These are phyloP conservation scores for Candida anglica DNA, from an alignment of 805 yeast species.

Conservation along the genomic window DNA sequence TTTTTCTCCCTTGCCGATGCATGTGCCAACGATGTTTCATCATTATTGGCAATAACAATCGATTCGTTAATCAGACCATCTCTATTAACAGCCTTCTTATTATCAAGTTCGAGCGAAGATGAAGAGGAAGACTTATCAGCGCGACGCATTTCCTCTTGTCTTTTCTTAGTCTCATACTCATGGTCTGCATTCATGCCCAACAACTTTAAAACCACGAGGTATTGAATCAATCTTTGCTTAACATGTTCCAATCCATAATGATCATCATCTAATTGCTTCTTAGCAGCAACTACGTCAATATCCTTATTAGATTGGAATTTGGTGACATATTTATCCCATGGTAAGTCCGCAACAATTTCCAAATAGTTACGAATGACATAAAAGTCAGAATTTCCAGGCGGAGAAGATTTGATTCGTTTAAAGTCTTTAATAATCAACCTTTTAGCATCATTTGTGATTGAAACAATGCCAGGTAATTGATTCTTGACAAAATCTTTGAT, in stretches of 20 bases:
- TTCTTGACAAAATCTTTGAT: constrained; percentile 35
- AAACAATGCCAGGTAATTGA: constrained; percentile 29
- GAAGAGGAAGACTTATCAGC: neutral
- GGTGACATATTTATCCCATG: constrained; percentile 46
- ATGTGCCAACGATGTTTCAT: constrained; percentile 25
- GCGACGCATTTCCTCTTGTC: neutral
- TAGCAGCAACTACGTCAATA: constrained; percentile 45
- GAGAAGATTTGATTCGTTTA: constrained; percentile 51
- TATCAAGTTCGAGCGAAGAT: no score
- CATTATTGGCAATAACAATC: constrained; percentile 33
- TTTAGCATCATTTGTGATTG: constrained; percentile 35
- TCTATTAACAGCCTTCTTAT: constrained; percentile 1
- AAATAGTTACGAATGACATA: constrained; percentile 63
- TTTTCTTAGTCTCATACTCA: constrained; percentile 9
- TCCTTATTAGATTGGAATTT: constrained; percentile 34
- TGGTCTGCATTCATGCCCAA: constrained; percentile 36
- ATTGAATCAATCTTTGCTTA: constrained; percentile 72
- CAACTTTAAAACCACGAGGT: constrained; percentile 72
- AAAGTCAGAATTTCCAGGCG: constrained; percentile 57
- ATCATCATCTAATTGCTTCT: constrained; percentile 34
- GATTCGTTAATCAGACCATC: constrained; percentile 5
- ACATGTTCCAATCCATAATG: constrained; percentile 40
- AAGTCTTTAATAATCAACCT: constrained; percentile 45
- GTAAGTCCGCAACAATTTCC: constrained; percentile 62
- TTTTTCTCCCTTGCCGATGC: constrained; percentile 17